Evolutionary conservation across 768 basidiomycete genomes (phyloP), one percentile per base, ranked within the genome.

Genomic region (Collybia sordida): DNA sequence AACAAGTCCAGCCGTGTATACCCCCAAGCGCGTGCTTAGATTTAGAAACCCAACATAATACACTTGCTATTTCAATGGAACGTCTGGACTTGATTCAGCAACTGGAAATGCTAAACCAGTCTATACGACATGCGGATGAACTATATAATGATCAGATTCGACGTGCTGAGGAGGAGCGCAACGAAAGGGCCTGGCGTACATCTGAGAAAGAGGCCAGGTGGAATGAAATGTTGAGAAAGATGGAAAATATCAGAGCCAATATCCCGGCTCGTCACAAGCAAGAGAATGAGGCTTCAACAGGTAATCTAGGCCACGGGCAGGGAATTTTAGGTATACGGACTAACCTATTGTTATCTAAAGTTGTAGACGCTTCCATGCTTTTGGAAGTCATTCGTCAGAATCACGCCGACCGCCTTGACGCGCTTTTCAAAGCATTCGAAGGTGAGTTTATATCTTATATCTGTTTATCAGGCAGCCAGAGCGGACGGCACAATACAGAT

Each of bases 361-460:
- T n/a, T 28, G 22, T 47, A 36, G 43, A 47, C 18, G 45, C 31
- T 31, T 4, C 45, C 12, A 55, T 1, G 3, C 27, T 55, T 42
- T 40, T 51, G 41, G 48, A 49, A 34, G 17, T 49, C 38, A 31
- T 49, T 38, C 48, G 55, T 23, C 46, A 55, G 22, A 42, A 47
- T 17, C 49, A 52, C 34, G 42, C 47, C 27, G 34, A 49, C 40
- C 53, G 54, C 17, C 24, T 51, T 23, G 47, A 49, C 12, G 55
- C 52, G 28, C 6, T 55, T 27, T 21, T 41, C 51, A 42, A 45
- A 21, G 21, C 49, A n/a, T 15, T 50, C 40, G 47, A 57, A 53
- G 53, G 59, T 57, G 36, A 25, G 44, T 14, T 6, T 24, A 14
- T 23, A 24, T 35, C 6, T 4, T 27, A 17, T 11, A 38, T 9